phyloP scores from a whole-genome alignment of 2,329 filamentous ascomycete species.

The Penicillium crustosum region DNA sequence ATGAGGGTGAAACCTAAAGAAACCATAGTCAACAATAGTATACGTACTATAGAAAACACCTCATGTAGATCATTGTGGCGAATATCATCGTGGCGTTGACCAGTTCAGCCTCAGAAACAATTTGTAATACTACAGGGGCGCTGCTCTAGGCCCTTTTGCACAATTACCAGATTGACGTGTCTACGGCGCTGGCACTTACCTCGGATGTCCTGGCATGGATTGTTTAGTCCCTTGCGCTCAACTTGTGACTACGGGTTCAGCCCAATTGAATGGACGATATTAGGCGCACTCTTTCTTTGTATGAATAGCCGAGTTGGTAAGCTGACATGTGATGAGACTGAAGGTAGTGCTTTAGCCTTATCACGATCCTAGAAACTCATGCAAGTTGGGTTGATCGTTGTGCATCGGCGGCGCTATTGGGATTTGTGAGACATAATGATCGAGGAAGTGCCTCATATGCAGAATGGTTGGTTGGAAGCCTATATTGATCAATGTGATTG shows the following conservation, averaged over 20 bases:
- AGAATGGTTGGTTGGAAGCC: neutral
- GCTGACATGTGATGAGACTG: conserved; percentile 10
- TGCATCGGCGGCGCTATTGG: neutral
- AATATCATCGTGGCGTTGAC: neutral
- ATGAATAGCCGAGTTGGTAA: conserved; percentile 7
- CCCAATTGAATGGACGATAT: neutral
- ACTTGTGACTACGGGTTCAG: neutral
- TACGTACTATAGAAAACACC: neutral
- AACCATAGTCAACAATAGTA: neutral
- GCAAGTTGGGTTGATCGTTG: conserved; percentile 1
- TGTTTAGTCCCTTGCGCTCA: neutral
- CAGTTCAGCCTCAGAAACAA: neutral
- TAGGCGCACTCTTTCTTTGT: neutral
- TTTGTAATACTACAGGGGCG: neutral
- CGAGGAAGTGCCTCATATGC: neutral
- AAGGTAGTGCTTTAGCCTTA: neutral
- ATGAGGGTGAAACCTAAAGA: neutral
- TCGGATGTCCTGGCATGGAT: neutral
- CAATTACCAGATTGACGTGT: neutral
- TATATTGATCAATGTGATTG: neutral
- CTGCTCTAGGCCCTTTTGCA: neutral
- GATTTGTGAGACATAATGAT: conserved; percentile 9
- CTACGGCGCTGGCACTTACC: neutral
- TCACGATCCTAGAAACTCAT: neutral
- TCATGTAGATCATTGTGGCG: neutral